Evolutionary conservation across 495 filamentous ascomycete genomes (phyloP).

Genomic region (Aspergillus bertholletiae): DNA sequence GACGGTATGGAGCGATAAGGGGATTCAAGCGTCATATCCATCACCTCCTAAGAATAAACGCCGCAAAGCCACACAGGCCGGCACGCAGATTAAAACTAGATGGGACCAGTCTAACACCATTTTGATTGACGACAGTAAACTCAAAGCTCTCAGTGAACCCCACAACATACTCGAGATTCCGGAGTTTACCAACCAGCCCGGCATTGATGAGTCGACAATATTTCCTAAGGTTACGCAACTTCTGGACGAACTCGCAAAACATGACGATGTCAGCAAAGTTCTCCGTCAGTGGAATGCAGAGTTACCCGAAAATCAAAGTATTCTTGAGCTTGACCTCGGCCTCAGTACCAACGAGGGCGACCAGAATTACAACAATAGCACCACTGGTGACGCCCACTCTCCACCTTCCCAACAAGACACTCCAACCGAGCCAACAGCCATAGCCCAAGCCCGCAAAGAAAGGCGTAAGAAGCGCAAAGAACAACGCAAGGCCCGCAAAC

Average conservation of each 20-base stretch:
- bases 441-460: conserved; percentile 11
- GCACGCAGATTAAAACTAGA: background rate
- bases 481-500: conserved; percentile 16
- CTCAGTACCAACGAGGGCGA: background rate
- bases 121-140: conserved; percentile 75
- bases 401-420: background rate
- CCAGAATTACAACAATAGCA: background rate
- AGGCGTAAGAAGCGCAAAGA: conserved; percentile 13
- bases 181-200: conserved; percentile 54
- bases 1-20: conserved; percentile 61
- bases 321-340: conserved; percentile 23
- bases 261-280: conserved; percentile 40
- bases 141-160: conserved; percentile 81
- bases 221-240: conserved; percentile 30
- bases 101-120: conserved; percentile 89
- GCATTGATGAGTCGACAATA: conserved; percentile 26
- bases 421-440: background rate
- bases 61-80: background rate
- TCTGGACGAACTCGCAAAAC: conserved; percentile 29
- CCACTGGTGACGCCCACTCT: background rate
- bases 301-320: conserved; percentile 9
- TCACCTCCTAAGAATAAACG: background rate
- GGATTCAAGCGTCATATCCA: conserved; percentile 49
- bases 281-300: conserved; percentile 25
- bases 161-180: conserved; percentile 77